These are phyloP conservation scores for Coemansia sp. DNA, from an alignment of 192 early-diverging fungal species.

Conservation along the genomic window DNA sequence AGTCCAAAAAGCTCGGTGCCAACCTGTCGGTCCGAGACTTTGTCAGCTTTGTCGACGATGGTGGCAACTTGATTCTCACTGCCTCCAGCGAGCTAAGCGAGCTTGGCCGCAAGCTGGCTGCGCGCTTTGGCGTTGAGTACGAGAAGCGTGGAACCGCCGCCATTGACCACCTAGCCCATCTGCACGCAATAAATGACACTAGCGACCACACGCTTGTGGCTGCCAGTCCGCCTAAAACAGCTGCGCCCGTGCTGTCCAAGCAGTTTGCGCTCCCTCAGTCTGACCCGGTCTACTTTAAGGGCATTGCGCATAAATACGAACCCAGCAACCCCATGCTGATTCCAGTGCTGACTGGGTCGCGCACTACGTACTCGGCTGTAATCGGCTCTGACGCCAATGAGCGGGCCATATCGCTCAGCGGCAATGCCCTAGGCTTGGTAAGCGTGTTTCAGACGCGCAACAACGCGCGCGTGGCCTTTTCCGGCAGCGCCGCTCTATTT, in stretches of 20 bases:
- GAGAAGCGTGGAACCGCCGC: slow-evolving; percentile 73
- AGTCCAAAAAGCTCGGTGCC: slow-evolving; percentile 63
- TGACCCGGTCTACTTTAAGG: slow-evolving; percentile 63
- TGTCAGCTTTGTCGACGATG: slow-evolving; percentile 84
- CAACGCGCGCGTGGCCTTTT: slow-evolving; percentile 84
- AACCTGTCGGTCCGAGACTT: slow-evolving; percentile 61
- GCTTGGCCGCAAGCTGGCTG: slow-evolving; percentile 76
- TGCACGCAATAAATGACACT: slow-evolving; percentile 37
- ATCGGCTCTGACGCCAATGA: slow-evolving; percentile 1
- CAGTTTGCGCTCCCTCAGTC: slow-evolving; percentile 10
- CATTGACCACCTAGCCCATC: slow-evolving; percentile 70
- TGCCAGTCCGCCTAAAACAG: slow-evolving; percentile 51
- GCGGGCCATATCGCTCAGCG: slow-evolving; percentile 49
- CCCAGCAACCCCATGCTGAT: slow-evolving; percentile 66
- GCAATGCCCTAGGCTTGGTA: slow-evolving; percentile 70
- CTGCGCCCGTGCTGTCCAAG: slow-evolving; percentile 40
- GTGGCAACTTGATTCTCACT: slow-evolving; percentile 87
- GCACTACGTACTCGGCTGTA: slow-evolving; percentile 65
- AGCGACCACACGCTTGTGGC: slow-evolving; percentile 63
- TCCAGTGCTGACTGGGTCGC: slow-evolving; percentile 62
- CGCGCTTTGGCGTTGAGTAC: slow-evolving; percentile 87
- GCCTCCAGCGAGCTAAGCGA: slow-evolving; percentile 68
- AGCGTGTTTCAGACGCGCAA: slow-evolving; percentile 86
- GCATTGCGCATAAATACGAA: slow-evolving; percentile 74
- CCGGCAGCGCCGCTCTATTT: slow-evolving; percentile 84